Evolutionary conservation across 441 rosid genomes (phyloP), one percentile per base, ranked within the genome.

Genomic region (Viola pubescens): DNA sequence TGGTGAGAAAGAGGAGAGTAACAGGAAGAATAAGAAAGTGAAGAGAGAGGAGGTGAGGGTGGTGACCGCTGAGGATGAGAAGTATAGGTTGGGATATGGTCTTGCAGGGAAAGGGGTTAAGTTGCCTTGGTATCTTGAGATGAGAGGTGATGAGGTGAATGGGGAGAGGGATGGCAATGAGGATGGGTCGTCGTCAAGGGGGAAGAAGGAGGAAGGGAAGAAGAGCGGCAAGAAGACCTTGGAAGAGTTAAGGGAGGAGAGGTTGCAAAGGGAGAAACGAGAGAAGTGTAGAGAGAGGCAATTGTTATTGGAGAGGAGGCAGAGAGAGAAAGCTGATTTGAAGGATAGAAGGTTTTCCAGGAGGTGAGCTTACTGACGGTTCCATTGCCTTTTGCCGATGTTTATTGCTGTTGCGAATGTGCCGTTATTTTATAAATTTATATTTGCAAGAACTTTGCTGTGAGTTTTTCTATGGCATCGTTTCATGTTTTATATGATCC

Each of bases 61-160:
- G 5, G 81, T 88, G 69, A 83, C 56, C 4, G 82, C 88, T 0
- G 97, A 89, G 68, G 95, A 91, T 57, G 97, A 91, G 75, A 87
- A 80, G 77, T 89, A 87, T 70, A 77, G 88, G 60, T 74, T 91
- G 60, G 95, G 96, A 0, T 85, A 88, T 66, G 96, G 96, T 11
- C 26, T 91, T 71, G 96, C 91, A 2, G 96, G 96, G 51, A 91
- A 87, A 75, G 97, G 98, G 51, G 91, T 87, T 53, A 91, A 86
- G 70, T 66, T 81, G 82, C 95, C 95, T 0, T 91, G 97, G 98
- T 91, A 87, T 63, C 79, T 89, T 55, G 89, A 87, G 75, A 89
- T 50, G 79, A 70, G 77, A 39, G 68, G 70, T 3, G 69, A 39
- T 58, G 79, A 79, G 44, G 74, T 11, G 7, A 38, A 53, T 10